Base-by-base conservation (phyloP, 163 green algal species). In the Volvox carteri region DNA sequence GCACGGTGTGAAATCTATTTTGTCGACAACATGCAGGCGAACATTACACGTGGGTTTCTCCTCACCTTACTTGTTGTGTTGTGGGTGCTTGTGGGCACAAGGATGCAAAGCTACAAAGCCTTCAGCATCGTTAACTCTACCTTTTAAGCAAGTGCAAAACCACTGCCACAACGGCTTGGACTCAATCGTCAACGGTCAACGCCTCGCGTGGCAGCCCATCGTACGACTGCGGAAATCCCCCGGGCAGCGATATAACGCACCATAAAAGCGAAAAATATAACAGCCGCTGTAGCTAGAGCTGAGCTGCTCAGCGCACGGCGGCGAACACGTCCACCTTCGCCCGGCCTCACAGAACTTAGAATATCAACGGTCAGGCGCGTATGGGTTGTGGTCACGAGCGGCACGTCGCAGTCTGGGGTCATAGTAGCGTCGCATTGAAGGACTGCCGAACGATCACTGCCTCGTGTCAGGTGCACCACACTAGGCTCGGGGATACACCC, bases 121-220 rank as follows among this genome's bases (percentile, higher is more conserved):
- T n/a, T n/a, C n/a, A n/a, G n/a, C n/a, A n/a, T n/a, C n/a, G n/a
- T n/a, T n/a, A n/a, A n/a, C n/a, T n/a, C n/a, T n/a, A n/a, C n/a
- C n/a, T n/a, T n/a, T n/a, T n/a, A n/a, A n/a, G n/a, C n/a, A n/a
- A n/a, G n/a, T n/a, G n/a, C n/a, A n/a, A n/a, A n/a, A n/a, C n/a
- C n/a, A n/a, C n/a, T n/a, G n/a, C n/a, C n/a, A n/a, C n/a, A n/a
- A n/a, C n/a, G n/a, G n/a, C n/a, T n/a, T n/a, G n/a, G n/a, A n/a
- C n/a, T n/a, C n/a, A n/a, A n/a, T n/a, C n/a, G 39, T 78, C 70
- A 78, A 78, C 25, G 70, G 70, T 78, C 70, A 78, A 78, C 70
- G 11, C 5, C 12, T 78, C 39, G 28, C 30, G 67, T 23, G 37
- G 48, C 67, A 76, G 33, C 67, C 67, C 67, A 76, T 18, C 67